phyloP scores from a whole-genome alignment of 768 basidiomycete species.

The Tremella fuciformis region DNA sequence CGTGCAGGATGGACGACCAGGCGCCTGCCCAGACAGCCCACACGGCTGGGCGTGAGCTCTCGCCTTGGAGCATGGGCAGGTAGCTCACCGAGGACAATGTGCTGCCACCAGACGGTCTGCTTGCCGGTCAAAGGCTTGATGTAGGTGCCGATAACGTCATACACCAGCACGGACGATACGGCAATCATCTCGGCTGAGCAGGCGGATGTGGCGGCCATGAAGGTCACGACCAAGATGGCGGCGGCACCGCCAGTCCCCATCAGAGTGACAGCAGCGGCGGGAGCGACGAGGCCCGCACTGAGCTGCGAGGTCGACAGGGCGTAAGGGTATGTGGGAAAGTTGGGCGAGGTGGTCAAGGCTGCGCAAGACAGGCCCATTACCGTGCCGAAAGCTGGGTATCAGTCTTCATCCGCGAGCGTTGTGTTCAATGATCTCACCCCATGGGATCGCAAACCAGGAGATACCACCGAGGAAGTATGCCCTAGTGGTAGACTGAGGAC shows the following conservation, averaged over 20 bases:
- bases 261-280: slow-evolving; percentile 57
- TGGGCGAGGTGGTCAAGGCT: slow-evolving; percentile 53
- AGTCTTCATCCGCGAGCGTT: background rate
- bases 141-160: slow-evolving; percentile 52
- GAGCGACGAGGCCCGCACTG: slow-evolving; percentile 56
- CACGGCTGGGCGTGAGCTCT: slow-evolving; percentile 7
- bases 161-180: slow-evolving; percentile 51
- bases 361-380: slow-evolving; percentile 55
- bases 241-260: slow-evolving; percentile 57
- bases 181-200: slow-evolving; percentile 57
- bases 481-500: slow-evolving; percentile 52
- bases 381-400: slow-evolving; percentile 54
- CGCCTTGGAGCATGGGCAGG: too few relatives aligned
- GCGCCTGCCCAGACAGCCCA: slow-evolving; percentile 46
- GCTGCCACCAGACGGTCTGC: slow-evolving; percentile 29
- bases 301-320: slow-evolving; percentile 52
- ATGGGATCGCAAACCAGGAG: slow-evolving; percentile 62
- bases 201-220: slow-evolving; percentile 56
- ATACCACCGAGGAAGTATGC: slow-evolving; percentile 60
- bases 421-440: slow-evolving; percentile 26
- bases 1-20: slow-evolving; percentile 42
- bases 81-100: slow-evolving; percentile 24
- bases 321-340: slow-evolving; percentile 60
- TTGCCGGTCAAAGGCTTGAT: slow-evolving; percentile 24
- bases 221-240: slow-evolving; percentile 56